Conservation (phyloP, 257 asterid species). For the Misopates orontium region DNA sequence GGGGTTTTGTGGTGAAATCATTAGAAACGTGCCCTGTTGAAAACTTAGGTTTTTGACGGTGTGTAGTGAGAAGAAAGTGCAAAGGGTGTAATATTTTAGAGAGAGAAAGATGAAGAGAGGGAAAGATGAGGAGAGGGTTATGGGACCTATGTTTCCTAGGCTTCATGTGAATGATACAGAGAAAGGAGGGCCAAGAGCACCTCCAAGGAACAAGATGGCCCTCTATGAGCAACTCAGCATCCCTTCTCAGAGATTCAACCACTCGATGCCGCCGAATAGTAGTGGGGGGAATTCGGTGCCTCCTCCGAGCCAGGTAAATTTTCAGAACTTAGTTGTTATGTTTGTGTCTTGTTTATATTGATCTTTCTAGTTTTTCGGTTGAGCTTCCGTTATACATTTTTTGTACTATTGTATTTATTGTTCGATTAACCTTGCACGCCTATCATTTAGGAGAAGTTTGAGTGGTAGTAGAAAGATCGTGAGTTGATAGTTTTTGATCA, state of each 20-base stretch:
- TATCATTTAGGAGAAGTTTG: not conserved
- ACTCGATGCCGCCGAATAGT: conserved; percentile 12
- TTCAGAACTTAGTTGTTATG: conserved; percentile 1
- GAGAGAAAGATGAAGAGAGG: conserved; percentile 62
- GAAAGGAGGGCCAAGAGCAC: conserved; percentile 98
- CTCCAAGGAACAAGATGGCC: conserved; percentile 99
- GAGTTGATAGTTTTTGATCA: conserved; percentile 9
- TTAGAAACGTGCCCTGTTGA: not conserved
- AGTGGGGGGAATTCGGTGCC: conserved; percentile 34
- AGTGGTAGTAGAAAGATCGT: not conserved
- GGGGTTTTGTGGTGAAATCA: not conserved
- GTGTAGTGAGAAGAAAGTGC: conserved; percentile 14
- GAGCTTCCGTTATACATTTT: too few species aligned
- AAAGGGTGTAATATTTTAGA: not conserved
- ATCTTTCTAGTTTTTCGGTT: not conserved
- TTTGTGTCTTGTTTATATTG: not conserved
- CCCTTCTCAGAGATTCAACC: conserved; percentile 69
- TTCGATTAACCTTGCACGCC: not conserved
- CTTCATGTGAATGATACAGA: conserved; percentile 88
- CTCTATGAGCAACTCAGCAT: conserved; percentile 90
- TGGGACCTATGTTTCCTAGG: conserved; percentile 95
- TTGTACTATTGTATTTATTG: not conserved
- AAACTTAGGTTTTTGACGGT: not conserved
- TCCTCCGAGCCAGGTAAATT: conserved; percentile 58
- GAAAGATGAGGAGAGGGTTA: conserved; percentile 64